Base-by-base conservation (phyloP, 257 asterid genomes). In the Osmanthus fragrans region DNA sequence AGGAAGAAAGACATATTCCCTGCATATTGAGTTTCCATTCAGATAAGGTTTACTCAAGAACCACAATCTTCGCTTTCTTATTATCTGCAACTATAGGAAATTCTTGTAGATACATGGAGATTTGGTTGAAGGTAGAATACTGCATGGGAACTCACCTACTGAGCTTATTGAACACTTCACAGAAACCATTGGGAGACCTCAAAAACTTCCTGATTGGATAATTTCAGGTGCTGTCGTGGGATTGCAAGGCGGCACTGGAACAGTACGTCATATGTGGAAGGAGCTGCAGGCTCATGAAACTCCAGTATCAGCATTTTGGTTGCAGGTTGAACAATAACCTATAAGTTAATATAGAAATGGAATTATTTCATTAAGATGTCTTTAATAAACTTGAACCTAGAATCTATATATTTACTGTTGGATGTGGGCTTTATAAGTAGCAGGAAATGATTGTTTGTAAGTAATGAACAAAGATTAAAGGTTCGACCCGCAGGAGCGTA, bases 261-360 rank as follows among this genome's bases (percentile, higher is more conserved):
- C 79, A 1, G 96, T 94, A 7, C 89, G 90, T 68, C 33, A 54
- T 12, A 74, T 83, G 71, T 94, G 91, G 98, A 86, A 88, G 15
- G 82, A 90, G 77, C 88, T 94, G 66, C 84, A 82, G 75, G 78
- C 60, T 80, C 80, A 85, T 23, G 91, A 87, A 19, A 96, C 97
- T 47, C 99, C 98, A n/a, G 75, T 94, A 83, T 94, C 99, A 72
- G 96, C 98, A 83, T 94, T 94, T 83, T 94, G 99, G 99, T 77
- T 95, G 88, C 98, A 95, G 97, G 99, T 92, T 82, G 21, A 76
- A 60, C 58, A 73, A 54, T 73, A 19, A 21, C 73, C 76, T 77
- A 70, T 64, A 58, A 16, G 36, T 80, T 64, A 5, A 64, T 12
- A 40, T 70, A 9, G 51, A 78, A 30, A 36, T 16, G 23, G 36